Evolutionary conservation across 768 basidiomycete genomes (phyloP).

Genomic region (Clavulina sp.): DNA sequence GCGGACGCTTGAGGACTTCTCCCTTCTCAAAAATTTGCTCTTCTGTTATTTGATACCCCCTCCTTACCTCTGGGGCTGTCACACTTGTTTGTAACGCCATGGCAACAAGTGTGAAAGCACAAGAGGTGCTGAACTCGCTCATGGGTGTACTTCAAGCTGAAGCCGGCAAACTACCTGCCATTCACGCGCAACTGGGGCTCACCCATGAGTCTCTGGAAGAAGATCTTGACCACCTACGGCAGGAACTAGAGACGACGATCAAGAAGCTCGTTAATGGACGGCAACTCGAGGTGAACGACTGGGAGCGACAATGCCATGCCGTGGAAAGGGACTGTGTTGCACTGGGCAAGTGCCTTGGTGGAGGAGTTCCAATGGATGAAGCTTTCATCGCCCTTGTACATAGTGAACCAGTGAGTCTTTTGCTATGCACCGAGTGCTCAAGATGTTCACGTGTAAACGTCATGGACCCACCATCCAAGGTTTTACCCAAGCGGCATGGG

Average conservation of each 20-base stretch:
- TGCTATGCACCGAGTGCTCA: background rate
- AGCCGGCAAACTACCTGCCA: conserved; percentile 60
- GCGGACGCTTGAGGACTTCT: too few species aligned
- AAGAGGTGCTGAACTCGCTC: conserved; percentile 48
- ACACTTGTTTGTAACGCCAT: background rate
- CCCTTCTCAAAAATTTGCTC: too few species aligned
- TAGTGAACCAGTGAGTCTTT: conserved; percentile 33
- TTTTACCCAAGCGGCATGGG: conserved; percentile 56
- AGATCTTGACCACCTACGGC: conserved; percentile 56
- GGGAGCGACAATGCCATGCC: conserved; percentile 42
- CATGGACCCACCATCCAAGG: conserved; percentile 9
- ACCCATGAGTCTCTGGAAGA: conserved; percentile 64
- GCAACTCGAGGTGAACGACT: conserved; percentile 59
- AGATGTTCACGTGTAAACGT: background rate
- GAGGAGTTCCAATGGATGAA: conserved; percentile 49
- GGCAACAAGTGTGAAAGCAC: conserved; percentile 9
- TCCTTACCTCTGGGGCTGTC: too few species aligned
- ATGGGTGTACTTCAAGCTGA: conserved; percentile 66
- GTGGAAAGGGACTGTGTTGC: conserved; percentile 48
- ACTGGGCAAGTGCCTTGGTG: conserved; percentile 54
- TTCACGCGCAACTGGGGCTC: conserved; percentile 72
- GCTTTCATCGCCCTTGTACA: too few species aligned
- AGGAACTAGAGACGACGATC: conserved; percentile 57
- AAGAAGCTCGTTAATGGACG: conserved; percentile 53
- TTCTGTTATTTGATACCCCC: too few species aligned